Percentiles rank a stretch among this genome's conserved stretches.
Conservation (phyloP, 208 protist genomes). For the Leishmania braziliensis region DNA sequence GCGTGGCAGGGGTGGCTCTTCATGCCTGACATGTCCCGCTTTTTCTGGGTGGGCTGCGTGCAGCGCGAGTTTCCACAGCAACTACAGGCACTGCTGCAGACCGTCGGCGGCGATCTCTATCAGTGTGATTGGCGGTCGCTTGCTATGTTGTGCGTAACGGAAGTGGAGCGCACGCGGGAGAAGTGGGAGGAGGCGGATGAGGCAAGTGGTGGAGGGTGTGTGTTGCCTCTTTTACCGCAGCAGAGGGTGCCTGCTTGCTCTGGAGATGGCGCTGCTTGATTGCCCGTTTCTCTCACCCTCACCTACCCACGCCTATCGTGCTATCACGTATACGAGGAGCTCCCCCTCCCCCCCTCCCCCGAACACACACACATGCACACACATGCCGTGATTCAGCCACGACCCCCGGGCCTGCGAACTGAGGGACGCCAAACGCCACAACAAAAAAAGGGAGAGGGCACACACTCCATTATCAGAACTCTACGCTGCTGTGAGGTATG, state of each 20-base stretch:
- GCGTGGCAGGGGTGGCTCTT: constrained; percentile 69
- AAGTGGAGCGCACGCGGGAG: constrained; percentile 21
- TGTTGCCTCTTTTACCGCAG: background rate
- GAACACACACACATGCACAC: background rate
- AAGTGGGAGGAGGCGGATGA: constrained; percentile 8
- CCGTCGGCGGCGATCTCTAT: constrained; percentile 43
- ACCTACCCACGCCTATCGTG: background rate
- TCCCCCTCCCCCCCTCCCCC: background rate
- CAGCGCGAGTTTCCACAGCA: constrained; percentile 73
- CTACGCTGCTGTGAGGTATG: background rate
- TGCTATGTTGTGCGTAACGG: constrained; percentile 70
- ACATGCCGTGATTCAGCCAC: background rate
- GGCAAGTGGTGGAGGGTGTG: background rate
- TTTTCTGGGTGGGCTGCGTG: constrained; percentile 75
- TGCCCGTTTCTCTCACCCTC: background rate
- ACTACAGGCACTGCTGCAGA: constrained; percentile 41
- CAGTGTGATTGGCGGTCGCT: constrained; percentile 73
- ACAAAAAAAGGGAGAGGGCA: background rate
- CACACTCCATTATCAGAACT: background rate
- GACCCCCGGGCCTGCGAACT: too few species aligned
- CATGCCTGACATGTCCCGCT: constrained; percentile 39
- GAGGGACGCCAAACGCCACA: background rate
- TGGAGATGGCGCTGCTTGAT: background rate
- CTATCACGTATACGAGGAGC: background rate
- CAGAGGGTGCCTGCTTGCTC: background rate